Evolutionary conservation across 805 yeast genomes (phyloP).

Genomic region (Wickerhamomyces bovis): DNA sequence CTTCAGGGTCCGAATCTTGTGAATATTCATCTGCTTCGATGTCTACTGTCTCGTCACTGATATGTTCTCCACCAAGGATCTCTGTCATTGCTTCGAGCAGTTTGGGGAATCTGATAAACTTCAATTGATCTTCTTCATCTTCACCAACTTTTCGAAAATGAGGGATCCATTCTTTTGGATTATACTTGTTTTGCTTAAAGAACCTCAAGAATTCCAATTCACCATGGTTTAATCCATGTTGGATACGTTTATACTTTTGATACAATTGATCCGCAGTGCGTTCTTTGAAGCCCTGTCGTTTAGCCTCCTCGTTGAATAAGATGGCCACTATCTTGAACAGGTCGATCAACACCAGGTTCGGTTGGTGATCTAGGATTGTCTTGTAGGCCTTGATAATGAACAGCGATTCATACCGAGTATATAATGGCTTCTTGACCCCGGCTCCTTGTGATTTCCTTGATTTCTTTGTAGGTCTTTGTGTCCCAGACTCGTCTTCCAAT

Average conservation of each 20-base stretch:
- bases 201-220: slow-evolving; percentile 18
- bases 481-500: slow-evolving; percentile 1
- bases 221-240: slow-evolving; percentile 21
- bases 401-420: slow-evolving; percentile 21
- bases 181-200: slow-evolving; percentile 15
- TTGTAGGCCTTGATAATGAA: slow-evolving; percentile 21
- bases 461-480: slow-evolving; percentile 7
- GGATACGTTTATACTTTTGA: slow-evolving; percentile 24
- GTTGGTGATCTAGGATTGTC: slow-evolving; percentile 12
- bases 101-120: slow-evolving; percentile 11
- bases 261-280: slow-evolving; percentile 24
- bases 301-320: slow-evolving; percentile 20
- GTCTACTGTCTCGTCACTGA: background rate
- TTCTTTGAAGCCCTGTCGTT: slow-evolving; percentile 18
- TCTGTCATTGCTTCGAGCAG: slow-evolving; percentile 14
- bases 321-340: slow-evolving; percentile 19
- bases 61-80: slow-evolving; percentile 9
- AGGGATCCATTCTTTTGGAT: slow-evolving; percentile 22
- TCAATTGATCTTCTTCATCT: slow-evolving; percentile 8
- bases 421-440: slow-evolving; percentile 24
- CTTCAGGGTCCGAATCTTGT: slow-evolving; percentile 11
- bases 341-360: slow-evolving; percentile 19
- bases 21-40: background rate
- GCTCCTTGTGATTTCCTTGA: slow-evolving; percentile 23
- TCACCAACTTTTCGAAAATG: slow-evolving; percentile 7